phyloP scores from a whole-genome alignment of 768 basidiomycete species.

The Lepiota brunneoincarnata region DNA sequence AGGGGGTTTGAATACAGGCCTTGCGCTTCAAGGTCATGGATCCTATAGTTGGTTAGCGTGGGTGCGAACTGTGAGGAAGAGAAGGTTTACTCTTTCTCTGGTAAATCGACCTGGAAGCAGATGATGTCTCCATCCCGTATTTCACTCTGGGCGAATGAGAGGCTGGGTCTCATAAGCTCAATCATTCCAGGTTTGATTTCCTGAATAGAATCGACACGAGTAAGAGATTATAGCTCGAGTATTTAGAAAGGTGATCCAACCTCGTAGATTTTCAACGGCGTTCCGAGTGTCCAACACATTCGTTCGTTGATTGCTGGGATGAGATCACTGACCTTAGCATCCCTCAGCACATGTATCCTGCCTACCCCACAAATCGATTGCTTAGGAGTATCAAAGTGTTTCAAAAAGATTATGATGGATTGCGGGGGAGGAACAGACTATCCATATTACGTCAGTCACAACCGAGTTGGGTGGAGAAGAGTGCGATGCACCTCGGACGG shows the following conservation, averaged over 20 bases:
- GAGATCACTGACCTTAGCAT: conserved; percentile 86
- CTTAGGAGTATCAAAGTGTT: conserved; percentile 94
- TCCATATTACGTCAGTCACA: conserved; percentile 1
- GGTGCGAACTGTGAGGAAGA: background rate
- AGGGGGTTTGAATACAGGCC: conserved; percentile 87
- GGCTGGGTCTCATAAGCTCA: conserved; percentile 93
- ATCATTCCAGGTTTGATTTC: conserved; percentile 99
- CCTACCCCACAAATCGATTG: conserved; percentile 85
- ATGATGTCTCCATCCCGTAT: conserved; percentile 99
- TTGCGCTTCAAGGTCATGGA: conserved; percentile 85
- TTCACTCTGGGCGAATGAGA: conserved; percentile 94
- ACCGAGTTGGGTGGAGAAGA: background rate
- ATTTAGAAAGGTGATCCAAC: conserved; percentile 35
- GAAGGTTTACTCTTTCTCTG: conserved; percentile 83
- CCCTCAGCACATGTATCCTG: conserved; percentile 84
- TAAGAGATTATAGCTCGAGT: background rate
- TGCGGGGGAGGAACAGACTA: conserved; percentile 75
- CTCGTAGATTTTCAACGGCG: conserved; percentile 93
- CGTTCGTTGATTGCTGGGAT: conserved; percentile 83
- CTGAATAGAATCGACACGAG: conserved; percentile 31
- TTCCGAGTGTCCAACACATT: conserved; percentile 94
- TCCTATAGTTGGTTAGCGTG: conserved; percentile 39
- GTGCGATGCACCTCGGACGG: conserved; percentile 56
- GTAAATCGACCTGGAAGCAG: conserved; percentile 96
- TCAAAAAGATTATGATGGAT: conserved; percentile 97